Percentiles rank a stretch among this genome's conserved stretches.
Evolutionary conservation across 352 stramenopile genomes (phyloP).

Genomic region (Pythium chondricola): DNA sequence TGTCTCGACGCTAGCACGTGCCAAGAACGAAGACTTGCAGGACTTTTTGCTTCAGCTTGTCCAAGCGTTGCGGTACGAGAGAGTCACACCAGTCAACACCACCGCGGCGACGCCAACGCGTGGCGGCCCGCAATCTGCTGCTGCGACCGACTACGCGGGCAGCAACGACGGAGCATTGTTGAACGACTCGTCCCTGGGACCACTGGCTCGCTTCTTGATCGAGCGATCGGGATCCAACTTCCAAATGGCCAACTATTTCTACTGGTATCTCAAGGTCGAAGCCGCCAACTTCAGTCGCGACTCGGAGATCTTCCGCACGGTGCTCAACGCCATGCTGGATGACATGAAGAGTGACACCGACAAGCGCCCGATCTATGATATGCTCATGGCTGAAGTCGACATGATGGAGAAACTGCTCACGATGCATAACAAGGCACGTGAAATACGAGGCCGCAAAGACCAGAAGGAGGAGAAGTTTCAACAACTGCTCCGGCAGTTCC

Average conservation of each 20-base stretch:
- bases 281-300: slow-evolving; percentile 63
- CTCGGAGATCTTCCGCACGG: slow-evolving; percentile 69
- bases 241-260: slow-evolving; percentile 98
- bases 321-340: slow-evolving; percentile 90
- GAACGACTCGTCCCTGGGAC: slow-evolving; percentile 51
- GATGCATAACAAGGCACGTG: slow-evolving; percentile 89
- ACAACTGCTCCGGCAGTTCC: slow-evolving; percentile 83
- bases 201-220: slow-evolving; percentile 93
- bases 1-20: slow-evolving; percentile 91
- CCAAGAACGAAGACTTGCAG: slow-evolving; percentile 96
- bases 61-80: slow-evolving; percentile 94
- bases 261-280: slow-evolving; percentile 90
- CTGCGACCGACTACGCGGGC: slow-evolving; percentile 34
- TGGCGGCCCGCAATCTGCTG: too few relatives aligned
- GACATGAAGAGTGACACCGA: slow-evolving; percentile 90
- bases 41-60: slow-evolving; percentile 98
- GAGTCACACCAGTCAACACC: slow-evolving; percentile 15
- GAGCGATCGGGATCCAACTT: slow-evolving; percentile 90
- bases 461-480: slow-evolving; percentile 94
- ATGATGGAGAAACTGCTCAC: slow-evolving; percentile 94
- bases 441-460: slow-evolving; percentile 93
- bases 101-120: slow-evolving; percentile 21
- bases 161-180: slow-evolving; percentile 36
- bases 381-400: slow-evolving; percentile 86
- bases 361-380: slow-evolving; percentile 87